Percentiles rank a stretch among this genome's conserved stretches.
These are phyloP conservation scores for Cryptococcus sp. DNA, from an alignment of 1,284 basidiomycete genomes.

Conservation along the genomic window DNA sequence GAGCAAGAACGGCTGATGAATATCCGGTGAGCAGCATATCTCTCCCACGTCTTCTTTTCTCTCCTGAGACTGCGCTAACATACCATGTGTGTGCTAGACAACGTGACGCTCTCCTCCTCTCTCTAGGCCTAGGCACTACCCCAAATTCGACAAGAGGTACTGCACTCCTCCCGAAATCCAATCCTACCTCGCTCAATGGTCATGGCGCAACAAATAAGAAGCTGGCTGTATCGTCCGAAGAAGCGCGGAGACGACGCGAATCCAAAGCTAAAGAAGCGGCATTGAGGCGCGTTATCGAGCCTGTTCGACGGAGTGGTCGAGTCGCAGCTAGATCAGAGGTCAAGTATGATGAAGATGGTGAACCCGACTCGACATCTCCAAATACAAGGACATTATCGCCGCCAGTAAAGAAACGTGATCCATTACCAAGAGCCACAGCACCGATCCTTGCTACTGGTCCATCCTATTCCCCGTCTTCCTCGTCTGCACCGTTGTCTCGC, in stretches of 20 bases:
- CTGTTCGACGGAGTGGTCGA: constrained; percentile 25
- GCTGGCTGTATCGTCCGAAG: constrained; percentile 14
- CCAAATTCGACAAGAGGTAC: constrained; percentile 2
- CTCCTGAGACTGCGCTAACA: background rate
- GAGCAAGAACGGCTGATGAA: constrained; percentile 48
- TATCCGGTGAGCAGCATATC: constrained; percentile 46
- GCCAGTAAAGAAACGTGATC: constrained; percentile 6
- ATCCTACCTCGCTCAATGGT: constrained; percentile 17
- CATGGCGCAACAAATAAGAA: constrained; percentile 6
- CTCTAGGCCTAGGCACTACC: background rate
- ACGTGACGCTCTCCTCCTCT: background rate
- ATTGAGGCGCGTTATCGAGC: constrained; percentile 16
- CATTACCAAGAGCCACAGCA: constrained; percentile 3
- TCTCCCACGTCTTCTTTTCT: constrained; percentile 15
- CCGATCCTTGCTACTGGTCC: constrained; percentile 11
- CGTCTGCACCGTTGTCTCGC: constrained; percentile 2
- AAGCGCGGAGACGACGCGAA: constrained; percentile 14
- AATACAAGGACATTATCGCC: background rate
- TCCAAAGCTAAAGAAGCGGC: constrained; percentile 14
- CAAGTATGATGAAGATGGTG: constrained; percentile 8
- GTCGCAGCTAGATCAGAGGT: constrained; percentile 19
- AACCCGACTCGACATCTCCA: constrained; percentile 22
- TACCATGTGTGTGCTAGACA: background rate
- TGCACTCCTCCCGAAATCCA: constrained; percentile 32
- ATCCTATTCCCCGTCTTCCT: constrained; percentile 8